Base-by-base conservation (phyloP, 164 flowering plant species). In the Annona squamosa region DNA sequence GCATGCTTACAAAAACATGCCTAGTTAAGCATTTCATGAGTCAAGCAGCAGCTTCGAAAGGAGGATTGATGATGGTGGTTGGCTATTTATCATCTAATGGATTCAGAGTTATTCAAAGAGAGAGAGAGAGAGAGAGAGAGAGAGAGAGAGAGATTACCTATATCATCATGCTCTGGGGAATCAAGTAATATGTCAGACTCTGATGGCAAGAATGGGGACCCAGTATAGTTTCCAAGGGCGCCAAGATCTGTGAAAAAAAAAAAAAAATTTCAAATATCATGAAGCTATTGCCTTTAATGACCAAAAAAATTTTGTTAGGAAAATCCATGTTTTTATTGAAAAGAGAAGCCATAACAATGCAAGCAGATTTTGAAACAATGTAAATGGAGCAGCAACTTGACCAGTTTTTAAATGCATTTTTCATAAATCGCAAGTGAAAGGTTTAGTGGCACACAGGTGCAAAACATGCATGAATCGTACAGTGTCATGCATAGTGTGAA, bases 181-280 rank as follows among this genome's bases (percentile, higher is more conserved):
- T 91, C 91, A 17, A 95, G 89, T 73, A 93, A 81, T 75, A 91
- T 82, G 75, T 95, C 97, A 10, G 97, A 91, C 80, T 91, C 97
- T 18, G 98, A 95, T 68, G 86, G 91, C 77, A 93, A 81, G 75
- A 95, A 93, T 3, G 98, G 99, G 19, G 99, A 91, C 72, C 94
- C 93, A 17, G 92, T 87, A 77, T 89, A 95, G 81, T 91, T 89
- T 74, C 90, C 98, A 6, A 93, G 81, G 46, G 85, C 87, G 76
- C 97, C 97, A 69, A 95, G 87, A 86, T 93, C 99, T 95, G 93
- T 10, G 59, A 77, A 67, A 61, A 18, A 17, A 72, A 41, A 26
- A 69, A 2, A 48, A 5, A n/a, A n/a, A n/a, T n/a, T 56, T 3
- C 57, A 17, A 3, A 65, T 65, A 65, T 65, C 7, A 65, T 19